Conservation (phyloP, 306 rosid genomes). For the Arachis stenosperma region DNA sequence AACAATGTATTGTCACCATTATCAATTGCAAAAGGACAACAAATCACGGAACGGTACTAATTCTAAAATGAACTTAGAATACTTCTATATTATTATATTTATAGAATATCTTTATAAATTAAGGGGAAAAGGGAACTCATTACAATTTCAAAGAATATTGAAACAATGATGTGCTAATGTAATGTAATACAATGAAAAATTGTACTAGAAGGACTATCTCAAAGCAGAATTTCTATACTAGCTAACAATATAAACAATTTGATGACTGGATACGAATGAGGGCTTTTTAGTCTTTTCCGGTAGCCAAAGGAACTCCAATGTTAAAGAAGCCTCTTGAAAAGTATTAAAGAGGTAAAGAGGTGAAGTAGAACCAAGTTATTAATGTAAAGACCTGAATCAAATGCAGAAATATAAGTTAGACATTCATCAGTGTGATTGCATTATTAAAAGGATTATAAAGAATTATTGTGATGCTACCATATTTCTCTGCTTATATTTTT, state of each 20-base stretch:
- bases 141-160: slow-evolving; percentile 40
- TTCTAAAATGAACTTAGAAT: not conserved
- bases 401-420: slow-evolving; percentile 16
- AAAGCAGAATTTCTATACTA: slow-evolving; percentile 14
- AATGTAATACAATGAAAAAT: slow-evolving; percentile 29
- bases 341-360: slow-evolving; percentile 38
- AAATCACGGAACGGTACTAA: not conserved
- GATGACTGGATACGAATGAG: slow-evolving; percentile 8
- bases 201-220: slow-evolving; percentile 22
- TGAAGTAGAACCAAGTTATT: slow-evolving; percentile 45
- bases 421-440: not conserved
- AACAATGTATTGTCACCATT: not conserved
- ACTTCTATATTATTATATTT: slow-evolving; percentile 3
- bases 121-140: slow-evolving; percentile 8
- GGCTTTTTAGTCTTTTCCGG: slow-evolving; percentile 27
- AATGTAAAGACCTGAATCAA: slow-evolving; percentile 40
- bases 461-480: not conserved
- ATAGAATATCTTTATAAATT: slow-evolving; percentile 2
- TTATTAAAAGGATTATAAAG: not conserved
- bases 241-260: slow-evolving; percentile 31
- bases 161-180: slow-evolving; percentile 25
- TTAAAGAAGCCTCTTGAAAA: slow-evolving; percentile 42
- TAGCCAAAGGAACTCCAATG: slow-evolving; percentile 26
- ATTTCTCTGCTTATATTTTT: slow-evolving; percentile 9
- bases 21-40: slow-evolving; percentile 7